Base-by-base conservation (phyloP, 106 monocot genomes). In the Hemerocallis citrina region DNA sequence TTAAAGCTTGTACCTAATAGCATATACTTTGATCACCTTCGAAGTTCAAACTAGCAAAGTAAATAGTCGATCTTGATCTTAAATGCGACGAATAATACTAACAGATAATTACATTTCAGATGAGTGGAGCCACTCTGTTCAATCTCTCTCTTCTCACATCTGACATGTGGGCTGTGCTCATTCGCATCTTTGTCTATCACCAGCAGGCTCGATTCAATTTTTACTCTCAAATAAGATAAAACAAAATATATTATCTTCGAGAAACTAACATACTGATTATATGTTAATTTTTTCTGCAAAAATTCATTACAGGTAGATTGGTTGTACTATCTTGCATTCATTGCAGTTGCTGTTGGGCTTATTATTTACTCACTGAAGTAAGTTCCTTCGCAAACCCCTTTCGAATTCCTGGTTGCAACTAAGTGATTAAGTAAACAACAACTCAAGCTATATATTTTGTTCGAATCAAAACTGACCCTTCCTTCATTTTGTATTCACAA, bases 61-160 rank as follows among this genome's bases (percentile, higher is more conserved):
- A 47, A 6, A 3, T 6, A 6, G 21, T 47, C 7, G 23, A 47
- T 21, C 5, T 5, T 33, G 32, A 6, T 21, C 16, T 35, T n/a
- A n/a, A n/a, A n/a, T n/a, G n/a, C n/a, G n/a, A n/a, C n/a, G 10
- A n/a, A 36, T 20, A 16, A 59, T 24, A 21, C 39, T 38, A 22
- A 34, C 38, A 24, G 14, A 44, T 24, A 13, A n/a, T 36, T 1
- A 5, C 25, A 15, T n/a, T 71, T 56, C 79, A 86, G 91, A 77
- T 82, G 77, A 74, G 91, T 59, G 86, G 91, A 56, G 41, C 91
- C 6, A 80, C 86, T 37, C 19, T 91, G 31, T 86, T 82, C 48
- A 86, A 86, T 72, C 86, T 86, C 25, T 91, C 86, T n/a, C 73
- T 91, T n/a, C 68, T 91, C 24, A 85, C 90, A 35, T 79, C 85